Evolutionary conservation across 1,284 basidiomycete species (phyloP).

Genomic region (Pholiota adiposa): DNA sequence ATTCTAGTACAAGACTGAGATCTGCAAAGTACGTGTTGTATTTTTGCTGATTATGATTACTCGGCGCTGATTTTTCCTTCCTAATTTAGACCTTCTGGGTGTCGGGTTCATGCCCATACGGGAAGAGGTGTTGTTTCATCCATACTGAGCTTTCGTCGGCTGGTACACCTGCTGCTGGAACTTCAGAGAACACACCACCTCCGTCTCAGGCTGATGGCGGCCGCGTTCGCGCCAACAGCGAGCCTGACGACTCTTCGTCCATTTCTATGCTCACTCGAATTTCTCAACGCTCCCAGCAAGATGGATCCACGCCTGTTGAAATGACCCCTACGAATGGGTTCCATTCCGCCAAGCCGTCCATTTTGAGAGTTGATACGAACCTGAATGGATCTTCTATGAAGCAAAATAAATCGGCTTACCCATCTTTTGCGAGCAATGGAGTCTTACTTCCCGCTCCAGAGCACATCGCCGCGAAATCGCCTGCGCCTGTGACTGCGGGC

Average conservation of each 20-base stretch:
- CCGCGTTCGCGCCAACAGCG: slow-evolving; percentile 79
- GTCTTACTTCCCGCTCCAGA: slow-evolving; percentile 68
- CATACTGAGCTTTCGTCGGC: slow-evolving; percentile 79
- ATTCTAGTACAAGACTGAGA: slow-evolving; percentile 86
- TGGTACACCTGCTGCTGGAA: slow-evolving; percentile 42
- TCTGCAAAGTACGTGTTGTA: slow-evolving; percentile 70
- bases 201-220: slow-evolving; percentile 55
- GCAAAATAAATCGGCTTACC: slow-evolving; percentile 85
- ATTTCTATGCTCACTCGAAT: slow-evolving; percentile 77
- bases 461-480: slow-evolving; percentile 64
- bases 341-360: slow-evolving; percentile 63
- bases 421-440: slow-evolving; percentile 74
- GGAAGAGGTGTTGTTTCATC: slow-evolving; percentile 89
- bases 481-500: slow-evolving; percentile 78
- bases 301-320: slow-evolving; percentile 54
- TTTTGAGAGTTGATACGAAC: slow-evolving; percentile 72
- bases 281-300: slow-evolving; percentile 59
- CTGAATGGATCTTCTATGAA: slow-evolving; percentile 55
- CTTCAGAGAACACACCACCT: slow-evolving; percentile 43
- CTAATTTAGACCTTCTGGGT: slow-evolving; percentile 82
- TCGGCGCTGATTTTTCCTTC: slow-evolving; percentile 17
- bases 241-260: slow-evolving; percentile 69
- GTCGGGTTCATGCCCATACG: slow-evolving; percentile 88
- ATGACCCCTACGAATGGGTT: slow-evolving; percentile 44
- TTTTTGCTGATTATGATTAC: neutral